Evolutionary conservation across 208 protist species (phyloP).

Genomic region (Jaenimonas drosophilae): DNA sequence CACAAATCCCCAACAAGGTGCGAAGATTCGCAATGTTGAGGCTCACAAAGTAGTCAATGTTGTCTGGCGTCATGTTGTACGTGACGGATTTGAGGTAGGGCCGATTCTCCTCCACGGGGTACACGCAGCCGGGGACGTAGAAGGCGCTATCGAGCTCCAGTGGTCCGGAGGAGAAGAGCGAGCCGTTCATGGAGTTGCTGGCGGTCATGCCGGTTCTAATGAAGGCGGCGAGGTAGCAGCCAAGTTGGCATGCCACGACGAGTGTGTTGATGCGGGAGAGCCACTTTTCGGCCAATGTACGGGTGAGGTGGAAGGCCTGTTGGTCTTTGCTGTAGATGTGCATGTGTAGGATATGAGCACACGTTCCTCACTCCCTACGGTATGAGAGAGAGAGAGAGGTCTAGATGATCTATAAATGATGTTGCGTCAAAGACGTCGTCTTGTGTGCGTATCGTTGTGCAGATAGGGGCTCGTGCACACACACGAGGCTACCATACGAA

Average conservation of each 20-base stretch:
- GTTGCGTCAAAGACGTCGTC: no score
- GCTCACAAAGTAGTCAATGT: conserved; percentile 66
- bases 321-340: conserved; percentile 81
- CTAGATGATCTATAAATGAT: no score
- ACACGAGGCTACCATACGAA: no score
- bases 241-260: conserved; percentile 44
- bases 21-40: conserved; percentile 52
- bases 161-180: conserved; percentile 26
- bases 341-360: no score
- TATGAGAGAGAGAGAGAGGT: no score
- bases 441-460: no score
- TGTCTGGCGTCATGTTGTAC: conserved; percentile 27
- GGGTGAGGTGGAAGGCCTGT: conserved; percentile 55
- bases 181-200: conserved; percentile 49
- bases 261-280: conserved; percentile 51
- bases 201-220: conserved; percentile 31
- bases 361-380: no score
- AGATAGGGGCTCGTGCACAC: no score
- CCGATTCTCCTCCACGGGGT: conserved; percentile 19
- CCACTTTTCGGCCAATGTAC: conserved; percentile 54
- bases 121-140: conserved; percentile 15
- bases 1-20: conserved; percentile 44
- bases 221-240: conserved; percentile 45
- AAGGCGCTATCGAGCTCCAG: conserved; percentile 30
- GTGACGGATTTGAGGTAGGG: conserved; percentile 49